Conservation (phyloP, 345 rosid genomes). For the Salix koriyanagi region DNA sequence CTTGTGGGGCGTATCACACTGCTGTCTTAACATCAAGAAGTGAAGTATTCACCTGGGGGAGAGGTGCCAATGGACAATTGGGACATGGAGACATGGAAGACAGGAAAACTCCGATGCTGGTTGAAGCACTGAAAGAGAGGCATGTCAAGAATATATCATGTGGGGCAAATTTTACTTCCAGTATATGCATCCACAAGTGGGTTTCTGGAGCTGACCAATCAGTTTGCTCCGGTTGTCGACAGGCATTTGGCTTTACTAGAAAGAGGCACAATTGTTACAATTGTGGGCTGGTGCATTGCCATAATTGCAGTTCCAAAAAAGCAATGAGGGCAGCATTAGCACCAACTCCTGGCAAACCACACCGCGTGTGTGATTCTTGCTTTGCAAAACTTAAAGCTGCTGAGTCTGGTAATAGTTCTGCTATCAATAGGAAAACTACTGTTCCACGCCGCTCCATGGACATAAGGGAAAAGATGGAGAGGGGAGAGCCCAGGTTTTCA, state of each 20-base stretch:
- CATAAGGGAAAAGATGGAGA: constrained; percentile 42
- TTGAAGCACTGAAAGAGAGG: constrained; percentile 75
- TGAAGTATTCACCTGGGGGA: constrained; percentile 96
- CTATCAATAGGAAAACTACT: constrained; percentile 34
- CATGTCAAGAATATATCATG: constrained; percentile 90
- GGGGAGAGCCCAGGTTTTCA: constrained; percentile 48
- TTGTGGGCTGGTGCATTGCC: constrained; percentile 92
- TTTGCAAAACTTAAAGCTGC: constrained; percentile 76
- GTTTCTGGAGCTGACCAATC: constrained; percentile 92
- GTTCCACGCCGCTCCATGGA: constrained; percentile 48
- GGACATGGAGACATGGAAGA: constrained; percentile 91
- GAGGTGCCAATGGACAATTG: constrained; percentile 77
- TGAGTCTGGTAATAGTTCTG: constrained; percentile 44
- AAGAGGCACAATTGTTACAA: constrained; percentile 94
- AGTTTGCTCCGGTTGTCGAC: constrained; percentile 85
- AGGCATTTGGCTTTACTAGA: constrained; percentile 88
- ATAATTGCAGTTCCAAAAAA: constrained; percentile 92
- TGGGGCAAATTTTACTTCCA: constrained; percentile 84
- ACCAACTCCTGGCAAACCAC: constrained; percentile 97
- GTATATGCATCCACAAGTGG: constrained; percentile 96
- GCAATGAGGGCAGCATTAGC: constrained; percentile 93
- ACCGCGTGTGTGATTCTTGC: constrained; percentile 92
- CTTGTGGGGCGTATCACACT: constrained; percentile 86
- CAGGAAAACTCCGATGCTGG: constrained; percentile 63
- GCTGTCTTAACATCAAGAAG: constrained; percentile 85